Evolutionary conservation across 306 rosid species (phyloP), one percentile per base, ranked within the genome.

Genomic region (Lupinus albus): DNA sequence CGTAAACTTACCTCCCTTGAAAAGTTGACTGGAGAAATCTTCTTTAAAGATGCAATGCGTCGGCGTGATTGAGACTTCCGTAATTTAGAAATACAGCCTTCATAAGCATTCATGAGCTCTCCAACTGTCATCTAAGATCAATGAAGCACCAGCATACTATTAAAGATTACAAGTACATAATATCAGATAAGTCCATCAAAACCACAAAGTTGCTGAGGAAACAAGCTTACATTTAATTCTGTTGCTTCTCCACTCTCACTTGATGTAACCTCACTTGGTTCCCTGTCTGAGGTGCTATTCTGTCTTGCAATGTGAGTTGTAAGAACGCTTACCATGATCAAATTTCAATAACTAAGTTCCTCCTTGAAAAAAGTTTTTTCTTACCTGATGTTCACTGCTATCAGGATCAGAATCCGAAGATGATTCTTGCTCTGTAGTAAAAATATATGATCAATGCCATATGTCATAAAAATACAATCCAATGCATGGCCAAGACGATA

Each of bases 1-100:
- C 14, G 11, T 18, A 33, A 49, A 38, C 51, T 72, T 83, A 84
- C 99, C 97, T 88, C 88, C 67, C 83, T 94, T 9, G 99, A 78
- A 73, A 90, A 90, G 83, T 88, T 94, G 78, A 85, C 95, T 0
- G 99, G 99, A 25, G 91, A 74, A 52, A 90, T 82, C 78, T 80
- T 85, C 84, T 82, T 88, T 80, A 94, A 76, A 82, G 97, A 94
- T 52, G 83, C 0, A 13, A 53, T 30, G 17, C 95, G 94, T 44
- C 97, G 76, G 3, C 54, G 71, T 62, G 87, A 42, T 71, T 94
- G 99, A 60, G 82, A 4, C 80, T 82, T 84, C 36, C 95, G 71
- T 73, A 94, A 76, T 79, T 67, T 83, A 47, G 95, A 85, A 68
- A 88, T 85, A 83, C 99, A 94, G 49, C 4, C 81, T 85, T 83